phyloP scores from a whole-genome alignment of 768 basidiomycete species.

The Baorangia bicolor region DNA sequence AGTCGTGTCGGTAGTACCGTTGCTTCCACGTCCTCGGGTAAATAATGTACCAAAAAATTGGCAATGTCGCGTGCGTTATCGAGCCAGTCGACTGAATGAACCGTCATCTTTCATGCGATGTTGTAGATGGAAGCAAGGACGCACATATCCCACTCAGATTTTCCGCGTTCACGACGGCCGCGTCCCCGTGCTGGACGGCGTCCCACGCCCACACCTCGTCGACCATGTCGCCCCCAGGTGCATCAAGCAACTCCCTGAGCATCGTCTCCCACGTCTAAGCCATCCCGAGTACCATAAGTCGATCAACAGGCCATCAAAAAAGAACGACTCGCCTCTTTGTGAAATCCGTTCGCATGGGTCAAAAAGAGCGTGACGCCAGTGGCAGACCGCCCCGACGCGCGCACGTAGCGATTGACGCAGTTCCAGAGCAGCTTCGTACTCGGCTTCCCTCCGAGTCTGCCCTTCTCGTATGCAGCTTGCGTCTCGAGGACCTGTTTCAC shows the following conservation, averaged over 20 bases:
- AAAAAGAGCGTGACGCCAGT: constrained; percentile 61
- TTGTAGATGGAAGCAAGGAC: constrained; percentile 22
- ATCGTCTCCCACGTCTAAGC: constrained; percentile 80
- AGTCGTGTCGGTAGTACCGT: constrained; percentile 52
- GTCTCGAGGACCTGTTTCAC: constrained; percentile 20
- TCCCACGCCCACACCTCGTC: constrained; percentile 85
- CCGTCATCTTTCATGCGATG: background rate
- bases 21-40: constrained; percentile 46
- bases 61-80: constrained; percentile 78
- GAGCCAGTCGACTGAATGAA: constrained; percentile 64
- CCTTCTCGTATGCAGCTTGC: constrained; percentile 11
- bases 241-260: constrained; percentile 50
- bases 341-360: constrained; percentile 85
- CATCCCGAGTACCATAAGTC: background rate
- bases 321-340: constrained; percentile 67
- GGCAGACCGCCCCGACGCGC: background rate
- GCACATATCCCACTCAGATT: constrained; percentile 58
- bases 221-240: constrained; percentile 41
- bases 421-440: constrained; percentile 56
- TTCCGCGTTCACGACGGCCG: constrained; percentile 66
- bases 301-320: background rate
- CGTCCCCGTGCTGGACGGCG: constrained; percentile 81
- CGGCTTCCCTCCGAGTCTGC: constrained; percentile 12
- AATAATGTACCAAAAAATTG: constrained; percentile 68
- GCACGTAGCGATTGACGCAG: constrained; percentile 67